These are phyloP conservation scores for Selenicereus undatus DNA, from an alignment of 148 eudicot species.

Conservation along the genomic window DNA sequence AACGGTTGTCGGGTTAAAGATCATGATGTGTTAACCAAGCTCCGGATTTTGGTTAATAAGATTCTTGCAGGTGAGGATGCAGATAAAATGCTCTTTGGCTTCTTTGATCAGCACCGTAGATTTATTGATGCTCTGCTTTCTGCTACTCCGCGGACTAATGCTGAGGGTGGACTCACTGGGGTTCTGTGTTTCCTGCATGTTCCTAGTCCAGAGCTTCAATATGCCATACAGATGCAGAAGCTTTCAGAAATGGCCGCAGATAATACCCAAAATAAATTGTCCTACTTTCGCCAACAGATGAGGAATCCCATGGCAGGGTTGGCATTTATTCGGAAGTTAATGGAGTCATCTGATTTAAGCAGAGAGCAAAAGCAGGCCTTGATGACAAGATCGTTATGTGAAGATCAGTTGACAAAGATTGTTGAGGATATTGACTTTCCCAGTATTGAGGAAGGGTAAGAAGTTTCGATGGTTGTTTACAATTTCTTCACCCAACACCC, in stretches of 20 bases:
- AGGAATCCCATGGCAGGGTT: constrained; percentile 59
- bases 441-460: constrained; percentile 84
- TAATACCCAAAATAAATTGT: constrained; percentile 47
- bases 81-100: constrained; percentile 57
- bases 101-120: constrained; percentile 44
- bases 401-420: constrained; percentile 63
- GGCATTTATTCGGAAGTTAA: constrained; percentile 48
- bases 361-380: constrained; percentile 50
- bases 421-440: constrained; percentile 65
- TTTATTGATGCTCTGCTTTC: constrained; percentile 62
- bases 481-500: background rate
- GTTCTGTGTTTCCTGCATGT: constrained; percentile 71
- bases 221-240: constrained; percentile 58
- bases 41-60: constrained; percentile 53
- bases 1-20: constrained; percentile 76
- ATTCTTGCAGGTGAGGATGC: constrained; percentile 46
- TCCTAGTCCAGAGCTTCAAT: constrained; percentile 79
- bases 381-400: constrained; percentile 57
- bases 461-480: background rate
- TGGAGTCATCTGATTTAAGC: constrained; percentile 56
- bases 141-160: constrained; percentile 48
- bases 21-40: constrained; percentile 53
- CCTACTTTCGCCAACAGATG: constrained; percentile 52
- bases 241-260: constrained; percentile 61
- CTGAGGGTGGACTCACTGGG: constrained; percentile 57